A percentile compares a stretch with the other conserved stretches of the same genome.
Conservation (phyloP, 305 asterid genomes). For the Solanum hybrid region DNA sequence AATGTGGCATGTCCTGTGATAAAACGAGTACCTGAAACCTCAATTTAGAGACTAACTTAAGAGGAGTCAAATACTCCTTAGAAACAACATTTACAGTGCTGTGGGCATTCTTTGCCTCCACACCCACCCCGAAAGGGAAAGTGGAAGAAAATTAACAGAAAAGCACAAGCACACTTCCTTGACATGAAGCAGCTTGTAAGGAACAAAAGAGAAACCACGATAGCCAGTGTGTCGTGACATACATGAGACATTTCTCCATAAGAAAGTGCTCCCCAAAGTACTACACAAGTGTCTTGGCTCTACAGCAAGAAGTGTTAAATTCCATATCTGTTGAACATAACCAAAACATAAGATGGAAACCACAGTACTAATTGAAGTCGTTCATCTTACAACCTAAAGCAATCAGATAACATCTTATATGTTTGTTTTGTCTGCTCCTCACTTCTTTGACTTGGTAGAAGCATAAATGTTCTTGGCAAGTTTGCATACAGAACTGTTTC, state of each 20-base stretch:
- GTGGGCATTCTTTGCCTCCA: not conserved
- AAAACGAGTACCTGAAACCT: not conserved
- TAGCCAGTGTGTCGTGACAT: not conserved
- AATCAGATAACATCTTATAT: constrained; percentile 60
- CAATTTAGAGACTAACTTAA: not conserved
- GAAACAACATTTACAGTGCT: not conserved
- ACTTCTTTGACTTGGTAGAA: constrained; percentile 64
- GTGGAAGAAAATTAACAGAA: not conserved
- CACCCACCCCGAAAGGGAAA: not conserved
- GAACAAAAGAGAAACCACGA: not conserved
- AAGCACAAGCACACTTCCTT: not conserved
- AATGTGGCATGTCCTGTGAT: not conserved
- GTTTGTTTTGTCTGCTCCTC: constrained; percentile 63
- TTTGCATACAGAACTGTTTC: constrained; percentile 62
- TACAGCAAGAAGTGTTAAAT: too few relatives aligned
- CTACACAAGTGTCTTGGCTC: too few relatives aligned
- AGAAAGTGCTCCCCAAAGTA: too few relatives aligned
- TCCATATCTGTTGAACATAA: too few relatives aligned
- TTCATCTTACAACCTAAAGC: constrained; percentile 45
- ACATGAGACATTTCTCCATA: too few relatives aligned
- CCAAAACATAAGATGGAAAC: too few relatives aligned
- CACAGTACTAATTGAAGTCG: too few relatives aligned
- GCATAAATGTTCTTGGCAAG: constrained; percentile 45
- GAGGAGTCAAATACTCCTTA: not conserved
- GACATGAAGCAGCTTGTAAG: not conserved